Base-by-base conservation (phyloP, 352 stramenopile genomes). In the Globisporangium cederbergense region DNA sequence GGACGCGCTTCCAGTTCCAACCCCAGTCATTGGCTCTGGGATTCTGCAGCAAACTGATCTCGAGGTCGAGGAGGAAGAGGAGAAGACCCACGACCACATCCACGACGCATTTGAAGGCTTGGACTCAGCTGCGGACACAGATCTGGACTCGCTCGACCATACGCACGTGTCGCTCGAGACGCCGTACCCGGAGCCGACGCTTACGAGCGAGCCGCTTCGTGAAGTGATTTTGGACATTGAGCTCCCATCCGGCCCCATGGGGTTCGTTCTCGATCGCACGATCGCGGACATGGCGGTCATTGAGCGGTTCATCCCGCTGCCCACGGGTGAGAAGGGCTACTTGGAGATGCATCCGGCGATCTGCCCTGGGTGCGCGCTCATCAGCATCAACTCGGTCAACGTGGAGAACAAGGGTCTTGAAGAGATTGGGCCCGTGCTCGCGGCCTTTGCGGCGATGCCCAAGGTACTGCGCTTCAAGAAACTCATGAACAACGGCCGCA, bases 391-490 rank as follows among this genome's bases (percentile, higher is more conserved):
- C 66, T 79, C 68, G 1, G 83, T 89, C 10, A 83, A 78, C 46
- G 81, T 94, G 7, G 85, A 93, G 67, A 75, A 92, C 53, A 85
- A 88, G 53, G 74, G 72, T 0, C 71, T 94, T 7, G 75, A 79
- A 3, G 87, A 94, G 59, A 75, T 95, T 9, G 87, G 87, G 0
- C 73, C 80, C 10, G 85, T 93, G 20, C 67, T 95, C 20, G 83
- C 70, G 20, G 85, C 80, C 11, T 73, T 91, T 14, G 58, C 75
- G 13, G 73, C 76, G 10, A 70, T 73, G 36, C 73, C 76, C 18
- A 91, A 93, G 45, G 68, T 92, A 20, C 64, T 95, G 57, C 79
- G 80, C n/a, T 95, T 95, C 66, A 95, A 92, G 66, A 93, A 93
- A 57, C 81, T 93, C 13, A 93, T 92, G 73, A 86, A 80, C 34